Evolutionary conservation across 1,284 basidiomycete genomes (phyloP).

Genomic region (Tilletia indica): DNA sequence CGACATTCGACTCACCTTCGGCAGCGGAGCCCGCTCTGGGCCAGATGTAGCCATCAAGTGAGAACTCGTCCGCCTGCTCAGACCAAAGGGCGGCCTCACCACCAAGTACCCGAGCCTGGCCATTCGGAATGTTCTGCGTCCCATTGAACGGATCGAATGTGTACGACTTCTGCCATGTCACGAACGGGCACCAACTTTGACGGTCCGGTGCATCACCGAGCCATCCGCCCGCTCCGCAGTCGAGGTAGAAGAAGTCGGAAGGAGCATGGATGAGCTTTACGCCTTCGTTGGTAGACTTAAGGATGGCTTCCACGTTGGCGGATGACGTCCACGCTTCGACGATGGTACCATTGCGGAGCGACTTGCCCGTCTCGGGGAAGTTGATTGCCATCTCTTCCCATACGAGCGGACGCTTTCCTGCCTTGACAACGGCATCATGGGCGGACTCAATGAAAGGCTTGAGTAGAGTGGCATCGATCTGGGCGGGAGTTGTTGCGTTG

Average conservation of each 20-base stretch:
- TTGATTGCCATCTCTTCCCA: conserved; percentile 65
- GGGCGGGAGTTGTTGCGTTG: conserved; percentile 39
- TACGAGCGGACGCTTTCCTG: conserved; percentile 66
- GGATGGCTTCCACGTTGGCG: conserved; percentile 64
- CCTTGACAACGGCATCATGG: conserved; percentile 59
- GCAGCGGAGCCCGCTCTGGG: conserved; percentile 75
- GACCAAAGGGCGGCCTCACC: conserved; percentile 73
- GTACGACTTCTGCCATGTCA: conserved; percentile 61
- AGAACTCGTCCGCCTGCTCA: conserved; percentile 70
- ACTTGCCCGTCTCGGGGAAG: conserved; percentile 49
- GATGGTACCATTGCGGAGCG: conserved; percentile 68
- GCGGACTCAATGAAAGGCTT: conserved; percentile 65
- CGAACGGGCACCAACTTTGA: conserved; percentile 62
- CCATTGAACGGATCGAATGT: conserved; percentile 67
- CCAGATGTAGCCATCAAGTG: conserved; percentile 71
- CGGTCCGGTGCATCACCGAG: conserved; percentile 64
- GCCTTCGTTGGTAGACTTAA: conserved; percentile 64
- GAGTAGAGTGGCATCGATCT: conserved; percentile 55
- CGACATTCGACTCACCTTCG: conserved; percentile 58
- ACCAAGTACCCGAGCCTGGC: conserved; percentile 67
- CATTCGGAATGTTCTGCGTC: conserved; percentile 39
- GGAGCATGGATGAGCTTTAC: conserved; percentile 64
- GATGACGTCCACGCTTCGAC: conserved; percentile 74
- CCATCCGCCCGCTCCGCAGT: conserved; percentile 72
- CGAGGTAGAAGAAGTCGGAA: conserved; percentile 73